A percentile compares a stretch with the other conserved stretches of the same genome.
phyloP scores from a whole-genome alignment of 305 asterid species.

The Solanum hybrid region DNA sequence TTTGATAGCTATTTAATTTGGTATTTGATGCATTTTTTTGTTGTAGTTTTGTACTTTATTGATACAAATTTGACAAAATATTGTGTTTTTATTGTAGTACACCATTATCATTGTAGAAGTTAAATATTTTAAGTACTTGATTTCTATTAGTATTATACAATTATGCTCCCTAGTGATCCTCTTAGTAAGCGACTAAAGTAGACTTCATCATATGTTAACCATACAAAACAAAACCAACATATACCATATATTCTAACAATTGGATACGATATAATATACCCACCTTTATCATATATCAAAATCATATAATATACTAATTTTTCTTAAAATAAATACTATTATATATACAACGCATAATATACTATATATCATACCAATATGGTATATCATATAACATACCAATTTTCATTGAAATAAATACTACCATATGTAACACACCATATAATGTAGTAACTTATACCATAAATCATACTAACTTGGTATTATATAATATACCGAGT shows the following conservation, averaged over 20 bases:
- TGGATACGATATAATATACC: not conserved
- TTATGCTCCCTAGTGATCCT: not conserved
- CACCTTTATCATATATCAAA: not conserved
- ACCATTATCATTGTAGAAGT: too few species aligned
- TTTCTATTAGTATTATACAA: too few species aligned
- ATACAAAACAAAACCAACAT: too few species aligned
- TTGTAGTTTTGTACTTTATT: not conserved
- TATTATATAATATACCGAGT: not conserved
- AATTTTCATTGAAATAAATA: not conserved
- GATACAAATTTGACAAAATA: not conserved
- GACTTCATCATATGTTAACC: not conserved
- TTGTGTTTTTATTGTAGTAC: too few species aligned
- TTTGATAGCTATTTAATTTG: too few species aligned
- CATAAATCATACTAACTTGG: too few species aligned
- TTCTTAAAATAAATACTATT: not conserved
- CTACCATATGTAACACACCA: not conserved
- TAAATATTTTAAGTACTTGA: too few species aligned
- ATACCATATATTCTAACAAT: too few species aligned
- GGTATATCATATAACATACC: too few species aligned
- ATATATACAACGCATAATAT: not conserved
- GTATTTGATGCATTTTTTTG: not conserved
- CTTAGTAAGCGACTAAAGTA: not conserved
- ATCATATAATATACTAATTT: not conserved
- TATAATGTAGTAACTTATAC: not conserved
- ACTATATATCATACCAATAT: too few species aligned